Base-by-base conservation (phyloP, 805 yeast genomes). In the Saccharomyces paradoxus region DNA sequence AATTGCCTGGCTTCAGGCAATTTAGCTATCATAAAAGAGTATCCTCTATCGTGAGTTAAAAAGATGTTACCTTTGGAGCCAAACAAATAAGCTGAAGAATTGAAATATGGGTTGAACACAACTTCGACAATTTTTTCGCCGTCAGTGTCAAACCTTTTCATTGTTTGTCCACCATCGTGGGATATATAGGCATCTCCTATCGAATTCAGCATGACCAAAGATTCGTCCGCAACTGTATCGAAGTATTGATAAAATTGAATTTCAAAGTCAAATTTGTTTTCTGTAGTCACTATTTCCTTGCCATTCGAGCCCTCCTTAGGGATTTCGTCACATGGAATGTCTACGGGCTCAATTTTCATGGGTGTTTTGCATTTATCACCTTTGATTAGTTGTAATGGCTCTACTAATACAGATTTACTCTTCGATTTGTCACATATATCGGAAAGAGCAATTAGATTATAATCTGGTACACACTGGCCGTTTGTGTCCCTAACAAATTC, bases 11-110 rank as follows among this genome's bases (percentile, higher is more conserved):
- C 75, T 22, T 80, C 69, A 2, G 92, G 92, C 6, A 81, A 74
- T 6, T 72, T 66, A 41, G 77, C 63, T 41, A 70, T 69, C 9
- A 63, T 59, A 62, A 87, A 89, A 1, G 76, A 67, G 54, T 72
- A 70, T 14, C 87, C 97, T 27, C 96, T 82, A 67, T 90, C 86
- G 3, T 67, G 63, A 1, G 97, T 85, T 22, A 75, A 66, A 62
- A 79, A 84, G 14, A 91, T 71, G 30, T 70, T 71, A 9, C 78
- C 75, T 7, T 72, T 62, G 1, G 74, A 67, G 0, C 89, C 81
- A 48, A 83, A 68, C 28, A 70, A 50, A 49, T 69, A 70, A 0
- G 73, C 73, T 13, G 63, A 60, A 1, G 62, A 55, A 31, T 62
- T 62, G 56, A 65, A 64, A 51, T 58, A 78, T 7, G 81, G 81